phyloP scores from a whole-genome alignment of 495 filamentous ascomycete genomes.

The Zalerion maritima region DNA sequence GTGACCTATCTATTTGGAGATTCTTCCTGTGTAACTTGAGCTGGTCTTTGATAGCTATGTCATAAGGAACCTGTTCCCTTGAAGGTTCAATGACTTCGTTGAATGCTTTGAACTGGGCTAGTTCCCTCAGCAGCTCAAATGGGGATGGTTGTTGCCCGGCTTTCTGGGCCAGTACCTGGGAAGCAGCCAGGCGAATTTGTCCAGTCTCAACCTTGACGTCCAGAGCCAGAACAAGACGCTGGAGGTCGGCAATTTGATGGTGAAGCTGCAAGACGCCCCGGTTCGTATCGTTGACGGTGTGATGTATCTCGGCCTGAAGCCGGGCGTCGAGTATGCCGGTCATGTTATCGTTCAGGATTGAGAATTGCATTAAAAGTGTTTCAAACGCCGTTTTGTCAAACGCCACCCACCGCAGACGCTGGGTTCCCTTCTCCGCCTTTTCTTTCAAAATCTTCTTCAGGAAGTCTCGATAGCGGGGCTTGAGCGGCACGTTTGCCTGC shows the following conservation, averaged over 20 bases:
- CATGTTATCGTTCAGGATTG: slow-evolving; percentile 29
- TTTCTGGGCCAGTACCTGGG: slow-evolving; percentile 17
- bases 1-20: slow-evolving; percentile 18
- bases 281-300: slow-evolving; percentile 31
- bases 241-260: slow-evolving; percentile 25
- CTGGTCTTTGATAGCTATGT: too few species aligned
- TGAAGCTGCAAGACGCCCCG: slow-evolving; percentile 28
- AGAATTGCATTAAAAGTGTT: slow-evolving; percentile 22
- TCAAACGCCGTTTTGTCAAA: slow-evolving; percentile 31
- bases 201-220: slow-evolving; percentile 17
- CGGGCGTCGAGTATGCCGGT: slow-evolving; percentile 27
- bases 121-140: slow-evolving; percentile 16
- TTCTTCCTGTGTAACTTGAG: slow-evolving; percentile 11
- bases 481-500: slow-evolving; percentile 21
- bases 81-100: slow-evolving; percentile 26
- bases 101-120: slow-evolving; percentile 35
- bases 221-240: slow-evolving; percentile 24
- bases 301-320: slow-evolving; percentile 28
- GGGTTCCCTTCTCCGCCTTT: slow-evolving; percentile 14
- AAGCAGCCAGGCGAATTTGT: slow-evolving; percentile 7
- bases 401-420: slow-evolving; percentile 23
- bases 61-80: slow-evolving; percentile 12
- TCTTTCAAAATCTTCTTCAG: slow-evolving; percentile 24
- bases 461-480: slow-evolving; percentile 17
- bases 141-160: slow-evolving; percentile 13